These are phyloP conservation scores for Pythium apleroticum DNA, from an alignment of 352 stramenopile species.

Conservation along the genomic window DNA sequence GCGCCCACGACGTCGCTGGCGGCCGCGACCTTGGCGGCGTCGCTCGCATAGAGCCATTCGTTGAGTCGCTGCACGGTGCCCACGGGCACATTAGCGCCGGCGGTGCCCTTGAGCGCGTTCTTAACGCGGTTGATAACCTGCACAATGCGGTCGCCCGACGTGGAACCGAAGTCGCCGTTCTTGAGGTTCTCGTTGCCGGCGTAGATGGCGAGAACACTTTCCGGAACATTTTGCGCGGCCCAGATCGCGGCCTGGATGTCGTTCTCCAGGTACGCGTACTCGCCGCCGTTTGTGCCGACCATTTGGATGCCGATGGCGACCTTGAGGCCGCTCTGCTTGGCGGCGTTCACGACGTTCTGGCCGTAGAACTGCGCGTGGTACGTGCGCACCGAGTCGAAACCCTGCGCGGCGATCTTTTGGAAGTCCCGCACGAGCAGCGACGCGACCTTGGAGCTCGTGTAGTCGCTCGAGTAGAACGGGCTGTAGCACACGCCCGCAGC, in stretches of 20 bases:
- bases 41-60: slow-evolving; percentile 34
- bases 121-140: slow-evolving; percentile 62
- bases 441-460: slow-evolving; percentile 7
- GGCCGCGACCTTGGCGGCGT: slow-evolving; percentile 31
- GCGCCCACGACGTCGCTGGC: slow-evolving; percentile 38
- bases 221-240: slow-evolving; percentile 38
- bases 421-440: slow-evolving; percentile 23
- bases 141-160: slow-evolving; percentile 37
- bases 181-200: slow-evolving; percentile 76
- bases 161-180: slow-evolving; percentile 47
- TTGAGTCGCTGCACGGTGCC: slow-evolving; percentile 52
- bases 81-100: slow-evolving; percentile 40
- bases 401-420: slow-evolving; percentile 26
- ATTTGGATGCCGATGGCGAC: slow-evolving; percentile 63
- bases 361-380: slow-evolving; percentile 61
- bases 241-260: slow-evolving; percentile 66
- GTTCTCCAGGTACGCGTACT: slow-evolving; percentile 35
- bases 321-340: slow-evolving; percentile 42
- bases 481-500: slow-evolving; percentile 55
- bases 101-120: slow-evolving; percentile 34
- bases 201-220: slow-evolving; percentile 53
- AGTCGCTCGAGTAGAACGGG: slow-evolving; percentile 47
- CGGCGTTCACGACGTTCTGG: slow-evolving; percentile 51
- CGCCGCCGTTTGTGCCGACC: slow-evolving; percentile 12
- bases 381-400: slow-evolving; percentile 67